phyloP scores from a whole-genome alignment of 129 eudicot species.

The Mikania micrantha region DNA sequence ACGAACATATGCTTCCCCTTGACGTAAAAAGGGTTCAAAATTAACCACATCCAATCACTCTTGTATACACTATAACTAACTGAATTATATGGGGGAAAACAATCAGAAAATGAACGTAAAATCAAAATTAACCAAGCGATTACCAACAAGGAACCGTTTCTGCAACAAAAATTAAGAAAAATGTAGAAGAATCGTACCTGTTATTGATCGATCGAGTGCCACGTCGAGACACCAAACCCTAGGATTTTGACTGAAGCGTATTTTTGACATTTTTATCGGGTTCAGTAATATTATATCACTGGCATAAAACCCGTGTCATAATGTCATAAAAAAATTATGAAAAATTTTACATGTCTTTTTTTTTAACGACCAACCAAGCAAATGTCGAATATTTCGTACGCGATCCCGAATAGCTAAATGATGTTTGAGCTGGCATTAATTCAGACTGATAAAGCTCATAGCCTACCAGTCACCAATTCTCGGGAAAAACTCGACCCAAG shows the following conservation, averaged over 20 bases:
- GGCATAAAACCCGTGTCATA: too few relatives aligned
- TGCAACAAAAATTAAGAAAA: not conserved
- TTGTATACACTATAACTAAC: conserved; percentile 13
- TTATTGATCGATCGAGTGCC: conserved; percentile 20
- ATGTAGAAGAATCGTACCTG: conserved; percentile 12
- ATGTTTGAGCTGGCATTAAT: too few relatives aligned
- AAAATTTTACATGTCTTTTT: too few relatives aligned
- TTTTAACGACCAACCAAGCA: too few relatives aligned
- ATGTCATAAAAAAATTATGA: too few relatives aligned
- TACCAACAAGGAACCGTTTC: not conserved
- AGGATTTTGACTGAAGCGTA: conserved; percentile 17
- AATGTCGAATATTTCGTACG: too few relatives aligned
- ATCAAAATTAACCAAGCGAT: not conserved
- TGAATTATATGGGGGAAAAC: not conserved
- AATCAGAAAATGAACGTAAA: not conserved
- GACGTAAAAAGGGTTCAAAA: conserved; percentile 34
- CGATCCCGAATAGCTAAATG: too few relatives aligned
- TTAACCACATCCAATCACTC: conserved; percentile 57
- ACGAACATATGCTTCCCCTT: conserved; percentile 32
- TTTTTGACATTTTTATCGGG: conserved; percentile 13
- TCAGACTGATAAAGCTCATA: too few relatives aligned
- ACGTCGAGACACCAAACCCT: conserved; percentile 29
- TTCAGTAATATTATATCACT: not conserved
- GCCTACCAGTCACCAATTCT: too few relatives aligned
- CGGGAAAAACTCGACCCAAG: too few relatives aligned